These are phyloP conservation scores for Lentinula sp. DNA, from an alignment of 768 basidiomycete species.

Conservation along the genomic window DNA sequence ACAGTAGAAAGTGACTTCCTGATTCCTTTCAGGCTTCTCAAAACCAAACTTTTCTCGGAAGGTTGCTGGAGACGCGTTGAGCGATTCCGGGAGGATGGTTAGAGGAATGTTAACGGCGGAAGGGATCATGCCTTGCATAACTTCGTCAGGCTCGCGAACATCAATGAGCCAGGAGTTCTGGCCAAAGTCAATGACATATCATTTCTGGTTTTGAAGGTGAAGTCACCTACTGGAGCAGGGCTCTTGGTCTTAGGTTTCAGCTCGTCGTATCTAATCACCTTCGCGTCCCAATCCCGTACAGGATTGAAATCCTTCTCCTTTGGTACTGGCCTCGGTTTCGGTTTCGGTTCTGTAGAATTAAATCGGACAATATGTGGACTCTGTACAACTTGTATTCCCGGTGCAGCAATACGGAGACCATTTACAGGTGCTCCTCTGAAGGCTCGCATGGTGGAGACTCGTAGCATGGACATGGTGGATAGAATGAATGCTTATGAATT, in stretches of 20 bases:
- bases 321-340: slow-evolving; percentile 18
- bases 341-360: slow-evolving; percentile 13
- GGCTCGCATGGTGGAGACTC: neutral
- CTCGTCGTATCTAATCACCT: slow-evolving; percentile 69
- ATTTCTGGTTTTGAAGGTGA: neutral
- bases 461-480: slow-evolving; percentile 6
- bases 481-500: neutral
- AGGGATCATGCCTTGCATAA: slow-evolving; percentile 88
- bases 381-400: neutral
- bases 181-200: slow-evolving; percentile 5
- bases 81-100: slow-evolving; percentile 61
- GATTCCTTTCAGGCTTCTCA: slow-evolving; percentile 59
- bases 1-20: slow-evolving; percentile 88
- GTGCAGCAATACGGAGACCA: neutral
- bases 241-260: slow-evolving; percentile 74
- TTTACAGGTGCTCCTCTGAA: neutral
- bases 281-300: slow-evolving; percentile 70
- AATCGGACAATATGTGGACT: slow-evolving; percentile 7
- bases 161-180: slow-evolving; percentile 76
- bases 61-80: slow-evolving; percentile 46
- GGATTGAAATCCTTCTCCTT: slow-evolving; percentile 29
- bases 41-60: slow-evolving; percentile 69
- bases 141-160: slow-evolving; percentile 91
- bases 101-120: slow-evolving; percentile 89
- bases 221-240: slow-evolving; percentile 53